phyloP scores from a whole-genome alignment of 2,329 filamentous ascomycete genomes.

The Trichoderma atrobrunneum region DNA sequence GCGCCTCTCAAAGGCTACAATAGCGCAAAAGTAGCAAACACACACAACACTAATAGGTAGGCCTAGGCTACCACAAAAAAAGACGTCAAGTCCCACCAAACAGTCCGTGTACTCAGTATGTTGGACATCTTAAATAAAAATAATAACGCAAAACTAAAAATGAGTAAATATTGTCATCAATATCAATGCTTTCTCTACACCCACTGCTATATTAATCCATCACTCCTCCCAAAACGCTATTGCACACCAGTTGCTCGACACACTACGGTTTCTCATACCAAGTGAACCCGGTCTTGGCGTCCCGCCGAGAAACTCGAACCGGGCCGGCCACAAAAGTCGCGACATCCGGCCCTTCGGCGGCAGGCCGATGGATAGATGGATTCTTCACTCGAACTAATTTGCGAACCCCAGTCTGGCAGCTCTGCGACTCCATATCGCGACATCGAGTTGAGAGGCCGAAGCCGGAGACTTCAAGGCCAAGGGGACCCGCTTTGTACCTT shows the following conservation, averaged over 20 bases:
- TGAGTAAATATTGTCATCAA: neutral
- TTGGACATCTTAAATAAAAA: neutral
- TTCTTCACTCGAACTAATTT: neutral
- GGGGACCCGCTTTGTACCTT: constrained; percentile 8
- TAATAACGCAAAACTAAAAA: neutral
- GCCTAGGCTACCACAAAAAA: neutral
- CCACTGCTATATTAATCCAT: neutral
- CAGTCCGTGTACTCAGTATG: neutral
- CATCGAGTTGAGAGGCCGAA: neutral
- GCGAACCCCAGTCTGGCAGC: constrained; percentile 1
- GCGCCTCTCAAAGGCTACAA: neutral
- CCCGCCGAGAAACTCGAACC: neutral
- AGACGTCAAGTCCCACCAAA: neutral
- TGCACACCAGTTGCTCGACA: neutral
- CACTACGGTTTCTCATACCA: neutral
- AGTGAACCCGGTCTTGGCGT: neutral
- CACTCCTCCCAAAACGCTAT: too few relatives aligned
- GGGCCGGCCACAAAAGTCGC: neutral
- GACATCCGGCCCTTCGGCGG: neutral
- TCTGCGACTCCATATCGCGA: neutral
- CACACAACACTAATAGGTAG: neutral
- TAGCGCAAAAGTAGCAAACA: neutral
- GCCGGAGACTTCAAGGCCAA: neutral
- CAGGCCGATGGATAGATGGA: neutral
- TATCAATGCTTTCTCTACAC: neutral